phyloP scores from a whole-genome alignment of 768 basidiomycete species.

The Plicaturopsis crispa region DNA sequence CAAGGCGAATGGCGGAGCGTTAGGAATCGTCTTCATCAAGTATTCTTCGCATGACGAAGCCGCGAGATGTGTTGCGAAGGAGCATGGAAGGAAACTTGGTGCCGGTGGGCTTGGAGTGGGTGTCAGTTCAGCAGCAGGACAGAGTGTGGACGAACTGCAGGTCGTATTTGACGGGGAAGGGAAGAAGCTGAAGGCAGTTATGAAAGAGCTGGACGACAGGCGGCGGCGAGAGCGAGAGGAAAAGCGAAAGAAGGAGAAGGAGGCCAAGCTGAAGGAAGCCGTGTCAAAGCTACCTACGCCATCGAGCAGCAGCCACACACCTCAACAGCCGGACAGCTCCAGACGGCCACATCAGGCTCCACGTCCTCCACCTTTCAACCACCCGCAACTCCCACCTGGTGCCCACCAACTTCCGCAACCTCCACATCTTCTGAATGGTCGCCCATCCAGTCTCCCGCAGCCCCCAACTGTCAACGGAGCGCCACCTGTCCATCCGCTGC shows the following conservation, averaged over 20 bases:
- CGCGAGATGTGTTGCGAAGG: slow-evolving; percentile 51
- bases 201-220: slow-evolving; percentile 53
- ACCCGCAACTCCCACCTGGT: neutral
- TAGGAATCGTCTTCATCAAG: slow-evolving; percentile 76
- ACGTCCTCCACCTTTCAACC: neutral
- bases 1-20: slow-evolving; percentile 66
- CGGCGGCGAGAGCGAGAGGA: slow-evolving; percentile 39
- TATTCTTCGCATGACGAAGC: slow-evolving; percentile 65
- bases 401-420: neutral
- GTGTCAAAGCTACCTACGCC: neutral
- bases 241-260: slow-evolving; percentile 35
- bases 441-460: neutral
- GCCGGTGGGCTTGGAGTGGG: slow-evolving; percentile 33
- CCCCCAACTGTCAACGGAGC: neutral
- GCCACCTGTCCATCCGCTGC: slow-evolving; percentile 1
- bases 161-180: slow-evolving; percentile 81
- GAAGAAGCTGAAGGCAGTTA: slow-evolving; percentile 49
- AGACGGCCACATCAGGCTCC: neutral
- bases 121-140: slow-evolving; percentile 11
- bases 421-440: neutral
- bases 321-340: slow-evolving; percentile 1
- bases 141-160: slow-evolving; percentile 51
- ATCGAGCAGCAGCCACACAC: slow-evolving; percentile 12
- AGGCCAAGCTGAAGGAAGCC: slow-evolving; percentile 11
- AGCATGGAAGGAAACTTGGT: slow-evolving; percentile 58